phyloP scores from a whole-genome alignment of 192 early-diverging fungal genomes.

The Spinellus fusiger region DNA sequence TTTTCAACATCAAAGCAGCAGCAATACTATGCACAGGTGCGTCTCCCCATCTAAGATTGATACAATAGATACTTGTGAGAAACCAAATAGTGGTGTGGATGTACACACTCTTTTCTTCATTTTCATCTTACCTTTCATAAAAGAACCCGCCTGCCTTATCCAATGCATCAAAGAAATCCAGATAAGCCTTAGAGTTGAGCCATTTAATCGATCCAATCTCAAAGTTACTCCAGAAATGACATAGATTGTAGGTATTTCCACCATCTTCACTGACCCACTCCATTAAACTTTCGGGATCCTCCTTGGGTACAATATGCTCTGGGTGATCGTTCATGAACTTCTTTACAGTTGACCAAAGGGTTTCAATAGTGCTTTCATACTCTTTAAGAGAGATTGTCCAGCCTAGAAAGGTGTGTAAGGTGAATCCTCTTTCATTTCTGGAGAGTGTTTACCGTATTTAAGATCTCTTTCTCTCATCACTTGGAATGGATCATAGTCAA shows the following conservation, averaged over 20 bases:
- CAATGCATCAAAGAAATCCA: constrained; percentile 61
- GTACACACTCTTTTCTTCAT: neutral
- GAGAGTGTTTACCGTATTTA: constrained; percentile 42
- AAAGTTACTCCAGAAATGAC: constrained; percentile 80
- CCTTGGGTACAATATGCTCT: constrained; percentile 25
- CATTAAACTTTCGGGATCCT: constrained; percentile 23
- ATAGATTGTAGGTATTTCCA: constrained; percentile 55
- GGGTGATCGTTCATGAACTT: constrained; percentile 48
- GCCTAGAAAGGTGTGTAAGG: neutral
- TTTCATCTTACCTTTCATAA: constrained; percentile 56
- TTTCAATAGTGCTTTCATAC: constrained; percentile 48
- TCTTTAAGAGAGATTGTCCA: constrained; percentile 62
- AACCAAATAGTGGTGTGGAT: constrained; percentile 47
- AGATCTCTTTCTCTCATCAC: constrained; percentile 62
- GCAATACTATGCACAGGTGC: constrained; percentile 67
- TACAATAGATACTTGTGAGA: neutral
- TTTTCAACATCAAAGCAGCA: constrained; percentile 50
- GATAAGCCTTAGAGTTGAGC: constrained; percentile 58
- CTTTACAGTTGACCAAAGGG: constrained; percentile 55
- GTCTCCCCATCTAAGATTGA: constrained; percentile 57
- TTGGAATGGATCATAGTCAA: constrained; percentile 68
- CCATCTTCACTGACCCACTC: constrained; percentile 47
- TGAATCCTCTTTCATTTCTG: neutral
- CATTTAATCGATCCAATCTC: constrained; percentile 68
- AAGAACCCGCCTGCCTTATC: constrained; percentile 82